Evolutionary conservation across 2,329 filamentous ascomycete species (phyloP), one percentile per base, ranked within the genome.

Genomic region (Phyllosticta citriasiana): DNA sequence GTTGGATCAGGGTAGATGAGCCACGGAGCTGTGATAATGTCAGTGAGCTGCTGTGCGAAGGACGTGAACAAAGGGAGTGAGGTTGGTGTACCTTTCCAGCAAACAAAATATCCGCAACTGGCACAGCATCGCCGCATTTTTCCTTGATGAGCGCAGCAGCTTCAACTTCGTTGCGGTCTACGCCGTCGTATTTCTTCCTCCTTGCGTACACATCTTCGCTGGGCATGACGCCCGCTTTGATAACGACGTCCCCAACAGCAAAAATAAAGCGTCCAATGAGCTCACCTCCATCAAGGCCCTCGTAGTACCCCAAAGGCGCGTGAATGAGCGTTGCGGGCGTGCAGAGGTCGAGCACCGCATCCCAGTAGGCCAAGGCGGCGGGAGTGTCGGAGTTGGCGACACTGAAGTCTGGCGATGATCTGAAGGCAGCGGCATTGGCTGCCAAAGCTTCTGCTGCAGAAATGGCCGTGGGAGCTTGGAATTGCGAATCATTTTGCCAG

Each of bases 161-260:
- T n/a, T 66, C 51, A 1, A 72, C 59, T 61, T 79, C 76, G 62
- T 79, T 79, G 2, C 67, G 69, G 66, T 79, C 76, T 14, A 72
- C 71, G 59, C 71, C 75, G 10, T 75, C 74, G 66, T 72, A 78
- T 64, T 76, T 72, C 6, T 65, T 65, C 47, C 51, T 26, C 30
- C 59, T 65, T 4, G 6, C 16, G 6, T n/a, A 3, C 40, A n/a
- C n/a, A 6, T 47, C 40, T 47, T 47, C 14, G 4, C 40, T 7
- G 12, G 40, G 14, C 40, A 47, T 47, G 1, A 47, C n/a, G 12
- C 40, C 40, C 1, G 64, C 63, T 50, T 65, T 64, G 58, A 65
- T 26, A 16, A 64, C 61, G 14, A 63, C 61, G 22, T 55, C 53
- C 19, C 64, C 64, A 10, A 64, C 51, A n/a, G 64, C 64, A 54